phyloP scores from a whole-genome alignment of 176 grass and related monocot species.

The Cenchrus americanus region DNA sequence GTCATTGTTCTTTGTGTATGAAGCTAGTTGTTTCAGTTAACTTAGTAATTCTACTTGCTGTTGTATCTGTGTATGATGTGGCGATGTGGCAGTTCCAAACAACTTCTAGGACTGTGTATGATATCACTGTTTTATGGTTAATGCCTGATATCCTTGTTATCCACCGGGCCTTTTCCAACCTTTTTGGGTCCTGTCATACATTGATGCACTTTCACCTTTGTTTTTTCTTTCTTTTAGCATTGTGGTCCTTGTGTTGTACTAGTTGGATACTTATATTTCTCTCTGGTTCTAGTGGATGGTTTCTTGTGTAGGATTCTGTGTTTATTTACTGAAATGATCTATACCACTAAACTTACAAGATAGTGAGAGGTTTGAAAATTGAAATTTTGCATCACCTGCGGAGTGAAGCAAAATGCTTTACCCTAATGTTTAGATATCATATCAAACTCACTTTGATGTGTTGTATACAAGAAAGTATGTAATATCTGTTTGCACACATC shows the following conservation, averaged over 20 bases:
- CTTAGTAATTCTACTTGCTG: neutral
- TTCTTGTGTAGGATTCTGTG: neutral
- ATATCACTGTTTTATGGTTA: neutral
- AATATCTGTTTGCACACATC: too few species aligned
- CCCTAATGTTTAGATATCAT: neutral
- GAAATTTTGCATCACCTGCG: neutral
- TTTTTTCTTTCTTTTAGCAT: neutral
- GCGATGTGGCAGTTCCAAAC: neutral
- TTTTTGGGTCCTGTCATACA: neutral
- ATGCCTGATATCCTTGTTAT: neutral
- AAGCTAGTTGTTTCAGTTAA: neutral
- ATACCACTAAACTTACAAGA: neutral
- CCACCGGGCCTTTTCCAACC: too few species aligned
- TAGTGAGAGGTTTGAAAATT: neutral
- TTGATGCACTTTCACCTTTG: neutral
- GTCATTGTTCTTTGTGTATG: neutral
- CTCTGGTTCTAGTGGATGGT: neutral
- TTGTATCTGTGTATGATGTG: neutral
- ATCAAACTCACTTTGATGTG: neutral
- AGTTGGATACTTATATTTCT: neutral
- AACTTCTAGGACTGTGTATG: neutral
- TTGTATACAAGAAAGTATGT: too few species aligned
- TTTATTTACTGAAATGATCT: neutral
- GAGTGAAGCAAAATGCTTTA: neutral
- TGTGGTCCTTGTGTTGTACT: neutral